Base-by-base conservation (phyloP, 441 rosid species). In the Manihot esculenta region DNA sequence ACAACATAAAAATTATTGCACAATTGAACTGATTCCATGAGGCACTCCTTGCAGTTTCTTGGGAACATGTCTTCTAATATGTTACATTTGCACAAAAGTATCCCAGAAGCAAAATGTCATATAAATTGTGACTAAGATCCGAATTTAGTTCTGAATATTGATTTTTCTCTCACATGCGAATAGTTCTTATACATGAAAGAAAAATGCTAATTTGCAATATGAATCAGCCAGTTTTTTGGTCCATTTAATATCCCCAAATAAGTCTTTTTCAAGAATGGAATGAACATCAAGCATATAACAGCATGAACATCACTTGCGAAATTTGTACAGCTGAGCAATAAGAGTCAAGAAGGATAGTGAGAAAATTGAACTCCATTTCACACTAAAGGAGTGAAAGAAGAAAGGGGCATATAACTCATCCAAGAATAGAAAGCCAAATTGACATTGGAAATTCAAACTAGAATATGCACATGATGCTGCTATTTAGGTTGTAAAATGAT, bases 401-500 rank as follows among this genome's bases (percentile, higher is more conserved):
- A 21, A 26, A 13, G 33, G 21, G n/a, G n/a, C 35, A 41, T 53
- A 20, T 18, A 8, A 55, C 3, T 57, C 26, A 24, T 41, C 30
- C 15, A 47, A 66, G 27, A 35, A 33, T 17, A 11, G 2, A 41
- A 10, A 48, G 20, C 26, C 20, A 51, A 30, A 12, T 60, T 33
- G 47, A 17, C 48, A 20, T 1, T 56, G 54, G n/a, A 24, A 47
- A 14, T 38, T 72, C 42, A 53, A 69, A 62, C 20, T 41, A 63
- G 33, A 61, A 58, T 30, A 67, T 24, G 41, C 35, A 67, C 18
- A 24, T 47, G 67, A 78, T 26, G 58, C 59, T 4, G n/a, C 47
- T 62, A 58, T 54, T n/a, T 62, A 64, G 27, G 65, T 63, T 13
- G 57, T 54, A 27, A 49, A 70, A 68, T 54, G 60, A 68, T 72